These are phyloP conservation scores for Prototheca wickerhamii DNA, from an alignment of 163 green algal species.

Conservation along the genomic window DNA sequence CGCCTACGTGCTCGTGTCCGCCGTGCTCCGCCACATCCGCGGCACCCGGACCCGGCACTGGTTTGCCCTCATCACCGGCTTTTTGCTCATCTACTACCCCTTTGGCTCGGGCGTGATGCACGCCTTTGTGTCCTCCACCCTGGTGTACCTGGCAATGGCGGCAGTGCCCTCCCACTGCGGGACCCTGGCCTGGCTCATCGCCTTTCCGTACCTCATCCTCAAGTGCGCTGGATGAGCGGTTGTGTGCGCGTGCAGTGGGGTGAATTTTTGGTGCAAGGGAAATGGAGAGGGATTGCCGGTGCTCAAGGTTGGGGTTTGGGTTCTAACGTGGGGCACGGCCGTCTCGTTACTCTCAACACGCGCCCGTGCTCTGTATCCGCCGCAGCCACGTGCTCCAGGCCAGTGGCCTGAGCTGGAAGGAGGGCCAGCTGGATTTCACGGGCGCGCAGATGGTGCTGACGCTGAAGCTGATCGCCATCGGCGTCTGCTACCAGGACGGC, in stretches of 20 bases:
- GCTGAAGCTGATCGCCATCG: conserved; percentile 68
- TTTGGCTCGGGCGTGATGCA: conserved; percentile 65
- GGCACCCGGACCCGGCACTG: conserved; percentile 42
- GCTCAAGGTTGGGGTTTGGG: neutral
- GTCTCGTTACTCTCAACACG: neutral
- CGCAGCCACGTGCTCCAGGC: conserved; percentile 61
- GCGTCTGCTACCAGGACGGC: conserved; percentile 59
- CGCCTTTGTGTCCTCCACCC: conserved; percentile 22
- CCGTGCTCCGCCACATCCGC: neutral
- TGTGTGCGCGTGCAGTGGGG: too few relatives aligned
- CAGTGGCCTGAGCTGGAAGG: conserved; percentile 61
- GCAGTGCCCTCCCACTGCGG: conserved; percentile 35
- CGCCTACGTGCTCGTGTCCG: neutral
- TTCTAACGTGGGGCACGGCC: too few relatives aligned
- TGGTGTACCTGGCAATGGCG: conserved; percentile 60
- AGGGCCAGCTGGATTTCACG: conserved; percentile 73
- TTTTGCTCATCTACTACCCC: conserved; percentile 75
- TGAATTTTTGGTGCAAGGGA: too few relatives aligned
- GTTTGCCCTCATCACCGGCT: conserved; percentile 58
- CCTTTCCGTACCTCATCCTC: conserved; percentile 57
- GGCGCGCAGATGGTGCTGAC: conserved; percentile 75
- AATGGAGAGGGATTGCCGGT: neutral
- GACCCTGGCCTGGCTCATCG: conserved; percentile 53
- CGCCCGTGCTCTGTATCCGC: neutral
- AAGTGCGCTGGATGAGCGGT: too few relatives aligned